phyloP scores from a whole-genome alignment of 2,329 filamentous ascomycete genomes.

The Alternaria triticina region DNA sequence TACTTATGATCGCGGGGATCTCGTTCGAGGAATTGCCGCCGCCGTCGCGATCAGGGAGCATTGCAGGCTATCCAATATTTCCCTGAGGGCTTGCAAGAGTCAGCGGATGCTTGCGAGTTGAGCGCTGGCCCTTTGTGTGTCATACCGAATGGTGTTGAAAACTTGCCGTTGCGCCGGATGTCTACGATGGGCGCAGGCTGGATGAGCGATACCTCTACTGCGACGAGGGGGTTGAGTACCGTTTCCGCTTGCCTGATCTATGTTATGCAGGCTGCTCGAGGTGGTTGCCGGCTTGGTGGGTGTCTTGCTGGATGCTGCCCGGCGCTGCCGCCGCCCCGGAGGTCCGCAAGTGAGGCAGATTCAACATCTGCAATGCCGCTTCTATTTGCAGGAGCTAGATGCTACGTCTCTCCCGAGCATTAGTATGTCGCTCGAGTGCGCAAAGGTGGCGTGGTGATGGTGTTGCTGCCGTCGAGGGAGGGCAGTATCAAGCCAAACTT shows the following conservation, averaged over 20 bases:
- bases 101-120: neutral
- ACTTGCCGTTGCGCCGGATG: neutral
- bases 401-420: neutral
- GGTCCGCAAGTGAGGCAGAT: neutral
- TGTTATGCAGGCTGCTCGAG: neutral
- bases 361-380: neutral
- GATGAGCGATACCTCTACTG: neutral
- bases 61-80: neutral
- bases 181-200: neutral
- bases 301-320: neutral
- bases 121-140: neutral
- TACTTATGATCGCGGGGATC: neutral
- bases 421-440: neutral
- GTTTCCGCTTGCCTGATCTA: neutral
- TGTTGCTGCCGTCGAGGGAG: slow-evolving; percentile 4
- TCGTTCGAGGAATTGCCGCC: neutral
- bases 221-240: neutral
- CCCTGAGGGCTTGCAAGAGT: neutral
- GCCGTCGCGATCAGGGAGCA: neutral
- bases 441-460: neutral
- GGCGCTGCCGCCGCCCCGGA: neutral
- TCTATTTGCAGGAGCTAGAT: neutral
- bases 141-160: neutral
- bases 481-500: neutral
- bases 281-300: neutral